A percentile compares a stretch with the other conserved stretches of the same genome.
phyloP scores from a whole-genome alignment of 2,329 filamentous ascomycete species.

The Cladosporium halotolerans region DNA sequence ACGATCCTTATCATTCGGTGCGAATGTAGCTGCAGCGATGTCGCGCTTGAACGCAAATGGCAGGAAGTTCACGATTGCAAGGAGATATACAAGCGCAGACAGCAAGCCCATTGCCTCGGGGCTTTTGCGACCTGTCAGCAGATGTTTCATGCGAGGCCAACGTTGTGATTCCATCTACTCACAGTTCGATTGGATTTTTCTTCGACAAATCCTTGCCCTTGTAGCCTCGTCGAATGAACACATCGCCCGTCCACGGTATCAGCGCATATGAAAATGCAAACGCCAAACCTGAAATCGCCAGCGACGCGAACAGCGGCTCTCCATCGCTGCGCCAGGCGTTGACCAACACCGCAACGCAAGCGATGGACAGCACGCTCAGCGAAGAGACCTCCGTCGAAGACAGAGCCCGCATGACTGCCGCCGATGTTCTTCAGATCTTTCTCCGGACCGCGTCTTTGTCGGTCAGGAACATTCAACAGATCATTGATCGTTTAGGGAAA shows the following conservation, averaged over 20 bases:
- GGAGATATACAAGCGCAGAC: constrained; percentile 84
- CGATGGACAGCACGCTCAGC: constrained; percentile 58
- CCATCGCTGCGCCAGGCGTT: constrained; percentile 82
- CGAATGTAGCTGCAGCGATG: constrained; percentile 89
- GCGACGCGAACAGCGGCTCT: constrained; percentile 79
- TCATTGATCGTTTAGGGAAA: background rate
- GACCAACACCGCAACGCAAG: constrained; percentile 65
- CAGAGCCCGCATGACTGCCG: constrained; percentile 28
- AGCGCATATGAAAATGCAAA: constrained; percentile 78
- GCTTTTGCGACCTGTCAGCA: constrained; percentile 35
- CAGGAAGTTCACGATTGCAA: constrained; percentile 85
- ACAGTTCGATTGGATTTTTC: constrained; percentile 67
- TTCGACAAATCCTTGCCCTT: constrained; percentile 88
- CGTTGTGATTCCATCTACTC: constrained; percentile 26
- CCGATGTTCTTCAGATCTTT: too few relatives aligned
- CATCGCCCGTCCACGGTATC: constrained; percentile 87
- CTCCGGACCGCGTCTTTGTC: too few relatives aligned
- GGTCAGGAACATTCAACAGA: too few relatives aligned
- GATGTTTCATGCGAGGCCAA: constrained; percentile 2
- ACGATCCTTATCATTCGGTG: constrained; percentile 84
- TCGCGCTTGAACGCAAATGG: constrained; percentile 98
- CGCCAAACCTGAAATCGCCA: constrained; percentile 78
- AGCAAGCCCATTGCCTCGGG: constrained; percentile 96
- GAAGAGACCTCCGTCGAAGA: constrained; percentile 50
- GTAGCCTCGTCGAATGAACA: constrained; percentile 81